These are phyloP conservation scores for Kingdonia uniflora DNA, from an alignment of 164 flowering plant genomes.

Conservation along the genomic window DNA sequence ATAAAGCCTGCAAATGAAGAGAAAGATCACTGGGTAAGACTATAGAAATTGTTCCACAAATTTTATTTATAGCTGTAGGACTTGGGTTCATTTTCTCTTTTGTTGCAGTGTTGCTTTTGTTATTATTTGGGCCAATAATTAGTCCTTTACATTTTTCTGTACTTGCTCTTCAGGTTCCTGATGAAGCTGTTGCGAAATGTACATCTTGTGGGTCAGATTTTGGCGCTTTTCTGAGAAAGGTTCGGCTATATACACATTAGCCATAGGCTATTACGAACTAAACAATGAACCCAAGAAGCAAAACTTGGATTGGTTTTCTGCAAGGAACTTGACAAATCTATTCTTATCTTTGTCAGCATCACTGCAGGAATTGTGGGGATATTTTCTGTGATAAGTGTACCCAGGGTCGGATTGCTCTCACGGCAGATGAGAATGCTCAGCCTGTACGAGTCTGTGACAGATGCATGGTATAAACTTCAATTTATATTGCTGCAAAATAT, in stretches of 20 bases:
- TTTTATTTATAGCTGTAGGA: too few species aligned
- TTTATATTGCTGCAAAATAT: too few species aligned
- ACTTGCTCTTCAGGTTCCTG: conserved; percentile 56
- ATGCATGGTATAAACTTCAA: conserved; percentile 59
- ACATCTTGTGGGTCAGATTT: conserved; percentile 77
- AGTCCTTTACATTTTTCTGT: background rate
- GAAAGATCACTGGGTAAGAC: conserved; percentile 94
- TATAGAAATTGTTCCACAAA: background rate
- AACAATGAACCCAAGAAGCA: background rate
- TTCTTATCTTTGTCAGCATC: conserved; percentile 52
- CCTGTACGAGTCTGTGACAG: conserved; percentile 91
- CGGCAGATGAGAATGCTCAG: conserved; percentile 80
- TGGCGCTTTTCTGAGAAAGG: conserved; percentile 80
- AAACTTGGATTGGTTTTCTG: background rate
- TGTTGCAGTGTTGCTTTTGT: too few species aligned
- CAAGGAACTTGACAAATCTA: background rate
- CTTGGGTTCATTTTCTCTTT: too few species aligned
- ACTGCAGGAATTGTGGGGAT: conserved; percentile 96
- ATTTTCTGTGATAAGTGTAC: conserved; percentile 98
- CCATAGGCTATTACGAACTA: background rate
- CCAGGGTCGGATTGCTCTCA: conserved; percentile 82
- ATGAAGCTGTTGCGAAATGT: conserved; percentile 87
- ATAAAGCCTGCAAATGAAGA: conserved; percentile 87
- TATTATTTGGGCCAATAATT: background rate
- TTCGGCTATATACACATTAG: conserved; percentile 5